These are phyloP conservation scores for Serendipita sp. DNA, from an alignment of 768 basidiomycete genomes.

Conservation along the genomic window DNA sequence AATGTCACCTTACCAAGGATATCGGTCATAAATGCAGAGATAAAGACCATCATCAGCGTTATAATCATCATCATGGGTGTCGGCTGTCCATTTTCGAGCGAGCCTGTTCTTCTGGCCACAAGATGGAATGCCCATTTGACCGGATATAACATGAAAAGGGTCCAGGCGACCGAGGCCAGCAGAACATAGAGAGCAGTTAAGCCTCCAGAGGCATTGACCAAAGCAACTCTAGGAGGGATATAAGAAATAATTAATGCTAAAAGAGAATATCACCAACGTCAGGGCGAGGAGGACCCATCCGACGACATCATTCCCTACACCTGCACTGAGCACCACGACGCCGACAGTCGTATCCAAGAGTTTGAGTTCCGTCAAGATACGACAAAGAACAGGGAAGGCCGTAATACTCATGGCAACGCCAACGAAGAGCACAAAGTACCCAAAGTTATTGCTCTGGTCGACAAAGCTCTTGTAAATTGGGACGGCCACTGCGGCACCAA, in stretches of 20 bases:
- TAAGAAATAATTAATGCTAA: background rate
- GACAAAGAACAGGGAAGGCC: conserved; percentile 71
- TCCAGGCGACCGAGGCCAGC: conserved; percentile 64
- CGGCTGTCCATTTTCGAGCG: conserved; percentile 56
- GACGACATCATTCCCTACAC: conserved; percentile 57
- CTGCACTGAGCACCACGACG: conserved; percentile 81
- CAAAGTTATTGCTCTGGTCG: conserved; percentile 48
- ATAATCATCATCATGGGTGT: conserved; percentile 67
- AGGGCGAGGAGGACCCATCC: conserved; percentile 28
- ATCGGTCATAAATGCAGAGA: conserved; percentile 84
- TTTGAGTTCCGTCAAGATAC: conserved; percentile 82
- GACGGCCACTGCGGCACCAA: conserved; percentile 55
- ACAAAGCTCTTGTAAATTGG: conserved; percentile 63
- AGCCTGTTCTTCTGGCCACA: conserved; percentile 65
- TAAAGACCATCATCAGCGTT: conserved; percentile 66
- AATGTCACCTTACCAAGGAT: conserved; percentile 41
- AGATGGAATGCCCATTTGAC: conserved; percentile 45
- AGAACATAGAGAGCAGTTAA: conserved; percentile 76
- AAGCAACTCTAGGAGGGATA: conserved; percentile 46
- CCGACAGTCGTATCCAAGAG: conserved; percentile 85
- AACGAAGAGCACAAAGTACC: conserved; percentile 87
- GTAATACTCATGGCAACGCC: conserved; percentile 85
- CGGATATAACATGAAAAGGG: conserved; percentile 55
- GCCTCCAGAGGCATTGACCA: conserved; percentile 77
- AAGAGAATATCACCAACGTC: conserved; percentile 13